phyloP scores from a whole-genome alignment of 2,329 filamentous ascomycete genomes.

The Podosphaera xanthii region DNA sequence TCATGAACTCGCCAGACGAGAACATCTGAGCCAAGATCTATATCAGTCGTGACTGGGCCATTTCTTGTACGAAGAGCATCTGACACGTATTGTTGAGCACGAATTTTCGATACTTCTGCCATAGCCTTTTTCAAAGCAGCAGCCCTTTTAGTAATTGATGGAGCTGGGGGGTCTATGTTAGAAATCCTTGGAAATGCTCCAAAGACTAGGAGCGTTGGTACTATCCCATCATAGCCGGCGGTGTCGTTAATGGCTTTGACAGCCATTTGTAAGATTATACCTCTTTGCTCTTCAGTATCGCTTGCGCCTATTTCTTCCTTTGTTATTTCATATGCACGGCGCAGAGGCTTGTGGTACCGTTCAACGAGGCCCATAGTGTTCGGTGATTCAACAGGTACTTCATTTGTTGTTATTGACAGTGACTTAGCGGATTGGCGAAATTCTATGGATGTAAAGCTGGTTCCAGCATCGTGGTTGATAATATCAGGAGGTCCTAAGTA shows the following conservation, averaged over 20 bases:
- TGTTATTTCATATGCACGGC: background rate
- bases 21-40: background rate
- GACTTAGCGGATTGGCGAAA: background rate
- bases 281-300: background rate
- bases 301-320: background rate
- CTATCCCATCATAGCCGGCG: background rate
- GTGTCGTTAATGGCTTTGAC: background rate
- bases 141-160: background rate
- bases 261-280: background rate
- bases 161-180: background rate
- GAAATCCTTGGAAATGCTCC: background rate
- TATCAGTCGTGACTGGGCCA: background rate
- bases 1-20: conserved; percentile 1
- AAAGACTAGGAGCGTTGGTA: background rate
- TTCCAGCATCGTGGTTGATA: background rate
- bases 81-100: background rate
- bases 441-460: conserved; percentile 3
- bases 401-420: background rate
- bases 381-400: background rate
- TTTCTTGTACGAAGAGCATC: background rate
- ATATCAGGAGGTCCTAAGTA: conserved; percentile 1
- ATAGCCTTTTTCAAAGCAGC: conserved; percentile 3
- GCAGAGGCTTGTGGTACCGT: background rate
- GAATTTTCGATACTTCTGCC: conserved; percentile 1
- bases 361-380: background rate